These are phyloP conservation scores for Venustampulla echinocandica DNA, from an alignment of 495 filamentous ascomycete species.

Conservation along the genomic window DNA sequence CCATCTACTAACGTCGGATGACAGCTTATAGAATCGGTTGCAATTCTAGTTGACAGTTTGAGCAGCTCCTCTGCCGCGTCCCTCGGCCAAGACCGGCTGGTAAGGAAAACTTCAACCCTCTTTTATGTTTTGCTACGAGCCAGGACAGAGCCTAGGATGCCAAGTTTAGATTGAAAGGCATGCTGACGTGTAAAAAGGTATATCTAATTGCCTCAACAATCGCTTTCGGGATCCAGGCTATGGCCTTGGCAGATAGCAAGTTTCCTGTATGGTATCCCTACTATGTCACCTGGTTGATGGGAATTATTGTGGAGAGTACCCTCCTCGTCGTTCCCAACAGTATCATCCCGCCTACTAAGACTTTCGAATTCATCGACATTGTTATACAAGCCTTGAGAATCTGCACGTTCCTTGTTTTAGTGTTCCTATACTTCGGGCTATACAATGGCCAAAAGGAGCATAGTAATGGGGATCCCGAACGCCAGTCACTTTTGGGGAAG, in stretches of 20 bases:
- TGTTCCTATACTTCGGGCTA: conserved; percentile 19
- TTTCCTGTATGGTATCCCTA: conserved; percentile 55
- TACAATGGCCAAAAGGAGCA: conserved; percentile 21
- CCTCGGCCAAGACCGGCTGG: conserved; percentile 40
- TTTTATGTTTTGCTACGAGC: not conserved
- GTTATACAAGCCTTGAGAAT: conserved; percentile 24
- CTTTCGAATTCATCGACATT: conserved; percentile 15
- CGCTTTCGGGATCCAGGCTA: conserved; percentile 45
- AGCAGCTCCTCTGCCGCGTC: conserved; percentile 30
- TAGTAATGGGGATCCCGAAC: conserved; percentile 38
- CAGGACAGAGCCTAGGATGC: not conserved
- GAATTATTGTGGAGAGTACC: conserved; percentile 39
- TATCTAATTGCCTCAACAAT: conserved; percentile 47
- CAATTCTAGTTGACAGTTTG: conserved; percentile 32
- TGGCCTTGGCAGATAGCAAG: conserved; percentile 37
- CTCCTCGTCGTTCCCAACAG: conserved; percentile 27
- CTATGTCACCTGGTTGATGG: conserved; percentile 46
- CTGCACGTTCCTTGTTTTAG: conserved; percentile 25
- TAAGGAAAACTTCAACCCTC: conserved; percentile 11
- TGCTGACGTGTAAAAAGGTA: conserved; percentile 23
- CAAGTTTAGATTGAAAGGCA: not conserved
- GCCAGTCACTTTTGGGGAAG: conserved; percentile 39
- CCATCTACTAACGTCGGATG: conserved; percentile 6
- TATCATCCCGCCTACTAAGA: conserved; percentile 3
- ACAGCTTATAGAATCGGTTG: conserved; percentile 33